Percentiles rank a stretch among this genome's conserved stretches.
Conservation (phyloP, 2,329 filamentous ascomycete species). For the Xylaria sp. region DNA sequence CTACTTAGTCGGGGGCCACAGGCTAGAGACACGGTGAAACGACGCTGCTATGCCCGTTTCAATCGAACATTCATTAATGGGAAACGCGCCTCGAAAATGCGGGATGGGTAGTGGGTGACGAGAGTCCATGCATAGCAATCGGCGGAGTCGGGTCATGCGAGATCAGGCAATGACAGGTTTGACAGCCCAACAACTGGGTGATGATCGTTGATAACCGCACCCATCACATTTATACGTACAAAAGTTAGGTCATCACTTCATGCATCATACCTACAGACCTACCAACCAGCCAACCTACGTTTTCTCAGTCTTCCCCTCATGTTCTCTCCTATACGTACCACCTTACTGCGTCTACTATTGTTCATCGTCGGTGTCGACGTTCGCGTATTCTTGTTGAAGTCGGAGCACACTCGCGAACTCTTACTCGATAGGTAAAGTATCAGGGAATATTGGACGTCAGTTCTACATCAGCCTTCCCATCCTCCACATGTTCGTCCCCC, state of each 20-base stretch:
- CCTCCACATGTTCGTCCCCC: conserved; percentile 21
- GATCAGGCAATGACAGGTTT: neutral
- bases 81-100: neutral
- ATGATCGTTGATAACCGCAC: neutral
- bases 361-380: neutral
- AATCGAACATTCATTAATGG: neutral
- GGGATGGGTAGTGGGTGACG: neutral
- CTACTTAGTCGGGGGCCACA: neutral
- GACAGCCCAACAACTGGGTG: too few species aligned
- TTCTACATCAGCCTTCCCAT: too few species aligned
- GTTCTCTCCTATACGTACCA: neutral
- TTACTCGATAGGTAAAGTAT: neutral
- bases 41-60: neutral
- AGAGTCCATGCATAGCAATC: neutral
- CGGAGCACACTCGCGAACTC: neutral
- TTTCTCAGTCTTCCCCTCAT: neutral
- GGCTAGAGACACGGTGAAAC: neutral
- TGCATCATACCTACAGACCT: too few species aligned
- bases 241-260: too few species aligned
- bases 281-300: too few species aligned
- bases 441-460: too few species aligned
- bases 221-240: neutral
- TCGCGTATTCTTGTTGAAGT: neutral
- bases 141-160: neutral
- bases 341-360: too few species aligned